Evolutionary conservation across 306 rosid species (phyloP).

Genomic region (Gleditsia sinensis): DNA sequence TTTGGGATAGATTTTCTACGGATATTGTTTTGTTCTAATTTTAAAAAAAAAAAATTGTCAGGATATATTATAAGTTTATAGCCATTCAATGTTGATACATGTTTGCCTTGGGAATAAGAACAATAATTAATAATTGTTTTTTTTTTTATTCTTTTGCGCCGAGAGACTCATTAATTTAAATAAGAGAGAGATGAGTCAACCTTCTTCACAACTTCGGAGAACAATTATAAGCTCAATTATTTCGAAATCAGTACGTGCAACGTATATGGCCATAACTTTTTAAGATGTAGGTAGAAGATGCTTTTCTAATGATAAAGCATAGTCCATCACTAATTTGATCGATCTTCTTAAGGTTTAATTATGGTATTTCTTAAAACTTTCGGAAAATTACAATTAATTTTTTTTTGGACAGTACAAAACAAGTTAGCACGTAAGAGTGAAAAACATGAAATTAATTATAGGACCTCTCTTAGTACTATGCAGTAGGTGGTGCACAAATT

Average conservation of each 20-base stretch:
- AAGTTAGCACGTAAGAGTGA: neutral
- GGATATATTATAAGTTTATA: too few species aligned
- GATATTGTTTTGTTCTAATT: neutral
- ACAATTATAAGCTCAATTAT: neutral
- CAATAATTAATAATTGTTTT: too few species aligned
- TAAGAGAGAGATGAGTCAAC: neutral
- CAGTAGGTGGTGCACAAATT: too few species aligned
- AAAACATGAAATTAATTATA: neutral
- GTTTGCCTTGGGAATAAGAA: neutral
- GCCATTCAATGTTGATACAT: too few species aligned
- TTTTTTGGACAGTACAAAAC: neutral
- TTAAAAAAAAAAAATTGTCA: too few species aligned
- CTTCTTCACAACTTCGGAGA: too few species aligned
- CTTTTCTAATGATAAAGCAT: neutral
- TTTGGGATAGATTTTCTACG: neutral
- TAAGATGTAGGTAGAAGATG: neutral
- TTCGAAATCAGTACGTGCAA: neutral
- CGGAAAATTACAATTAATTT: too few species aligned
- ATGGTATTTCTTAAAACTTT: too few species aligned
- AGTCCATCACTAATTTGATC: neutral
- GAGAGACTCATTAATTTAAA: too few species aligned
- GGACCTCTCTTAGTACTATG: too few species aligned
- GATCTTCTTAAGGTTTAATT: too few species aligned
- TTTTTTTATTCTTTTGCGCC: neutral
- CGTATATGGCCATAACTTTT: neutral